phyloP scores from a whole-genome alignment of 495 filamentous ascomycete genomes.

The Aspergillus homomorphus region DNA sequence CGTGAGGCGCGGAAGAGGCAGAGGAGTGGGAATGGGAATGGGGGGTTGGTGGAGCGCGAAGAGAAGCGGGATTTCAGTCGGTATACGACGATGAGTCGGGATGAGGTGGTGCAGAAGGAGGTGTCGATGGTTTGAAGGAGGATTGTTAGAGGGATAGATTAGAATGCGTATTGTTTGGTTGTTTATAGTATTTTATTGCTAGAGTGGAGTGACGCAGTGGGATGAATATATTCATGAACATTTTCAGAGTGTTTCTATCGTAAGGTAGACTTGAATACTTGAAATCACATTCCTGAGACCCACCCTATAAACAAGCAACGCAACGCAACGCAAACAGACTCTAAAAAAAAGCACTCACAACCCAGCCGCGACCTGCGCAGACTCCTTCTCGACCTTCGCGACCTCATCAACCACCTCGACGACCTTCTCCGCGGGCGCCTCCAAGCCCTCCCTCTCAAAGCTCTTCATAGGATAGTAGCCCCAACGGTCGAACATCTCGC shows the following conservation, averaged over 20 bases:
- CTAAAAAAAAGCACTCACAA: not conserved
- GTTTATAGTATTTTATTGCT: no score
- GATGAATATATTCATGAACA: no score
- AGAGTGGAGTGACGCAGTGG: no score
- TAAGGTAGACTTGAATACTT: no score
- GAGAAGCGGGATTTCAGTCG: conserved; percentile 32
- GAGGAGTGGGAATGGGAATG: conserved; percentile 12
- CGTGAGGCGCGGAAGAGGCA: conserved; percentile 9
- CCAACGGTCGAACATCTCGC: conserved; percentile 72
- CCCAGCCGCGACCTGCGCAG: not conserved
- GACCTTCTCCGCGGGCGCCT: not conserved
- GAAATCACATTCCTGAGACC: no score
- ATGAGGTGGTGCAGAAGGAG: not conserved
- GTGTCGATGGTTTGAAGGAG: not conserved
- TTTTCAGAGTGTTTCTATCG: no score
- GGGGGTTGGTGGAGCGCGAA: not conserved
- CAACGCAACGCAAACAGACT: no score
- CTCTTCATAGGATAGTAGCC: conserved; percentile 69
- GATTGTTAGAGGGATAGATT: no score
- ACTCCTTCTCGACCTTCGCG: not conserved
- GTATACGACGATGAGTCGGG: conserved; percentile 38
- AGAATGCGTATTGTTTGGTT: no score
- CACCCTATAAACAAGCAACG: no score
- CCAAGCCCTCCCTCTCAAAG: conserved; percentile 33
- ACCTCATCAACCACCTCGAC: not conserved